Evolutionary conservation across 2,329 filamentous ascomycete genomes (phyloP).

Genomic region (Colletotrichum magnum): DNA sequence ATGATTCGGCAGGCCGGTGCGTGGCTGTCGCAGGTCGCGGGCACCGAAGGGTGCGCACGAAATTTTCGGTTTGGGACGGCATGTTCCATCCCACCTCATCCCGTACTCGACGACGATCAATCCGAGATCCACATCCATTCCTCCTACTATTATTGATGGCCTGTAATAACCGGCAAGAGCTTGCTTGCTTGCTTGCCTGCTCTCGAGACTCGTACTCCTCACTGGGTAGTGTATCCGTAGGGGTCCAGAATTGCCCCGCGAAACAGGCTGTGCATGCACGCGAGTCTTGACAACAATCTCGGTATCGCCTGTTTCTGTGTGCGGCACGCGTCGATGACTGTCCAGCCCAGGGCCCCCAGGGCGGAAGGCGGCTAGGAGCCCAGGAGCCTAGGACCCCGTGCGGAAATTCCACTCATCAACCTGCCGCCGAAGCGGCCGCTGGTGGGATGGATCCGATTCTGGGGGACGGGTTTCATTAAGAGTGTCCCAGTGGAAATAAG

Average conservation of each 20-base stretch:
- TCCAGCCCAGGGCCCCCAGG: constrained; percentile 4
- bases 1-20: constrained; percentile 3
- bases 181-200: not conserved
- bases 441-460: constrained; percentile 18
- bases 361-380: not conserved
- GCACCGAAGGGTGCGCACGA: not conserved
- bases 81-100: constrained; percentile 19
- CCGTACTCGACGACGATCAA: constrained; percentile 20
- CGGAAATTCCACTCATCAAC: constrained; percentile 21
- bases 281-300: constrained; percentile 27
- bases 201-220: constrained; percentile 23
- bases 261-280: constrained; percentile 38
- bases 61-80: constrained; percentile 7
- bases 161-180: not conserved
- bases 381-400: constrained; percentile 3
- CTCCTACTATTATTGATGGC: not conserved
- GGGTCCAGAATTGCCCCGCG: constrained; percentile 33
- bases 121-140: constrained; percentile 24
- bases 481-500: constrained; percentile 17
- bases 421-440: constrained; percentile 16
- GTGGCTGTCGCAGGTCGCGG: constrained; percentile 15
- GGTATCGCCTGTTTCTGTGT: constrained; percentile 28
- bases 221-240: no score
- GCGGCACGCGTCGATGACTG: constrained; percentile 1
- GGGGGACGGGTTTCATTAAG: constrained; percentile 29